Evolutionary conservation across 1,139 yeast species (phyloP).

Genomic region (Lodderomyces metapsilosis): DNA sequence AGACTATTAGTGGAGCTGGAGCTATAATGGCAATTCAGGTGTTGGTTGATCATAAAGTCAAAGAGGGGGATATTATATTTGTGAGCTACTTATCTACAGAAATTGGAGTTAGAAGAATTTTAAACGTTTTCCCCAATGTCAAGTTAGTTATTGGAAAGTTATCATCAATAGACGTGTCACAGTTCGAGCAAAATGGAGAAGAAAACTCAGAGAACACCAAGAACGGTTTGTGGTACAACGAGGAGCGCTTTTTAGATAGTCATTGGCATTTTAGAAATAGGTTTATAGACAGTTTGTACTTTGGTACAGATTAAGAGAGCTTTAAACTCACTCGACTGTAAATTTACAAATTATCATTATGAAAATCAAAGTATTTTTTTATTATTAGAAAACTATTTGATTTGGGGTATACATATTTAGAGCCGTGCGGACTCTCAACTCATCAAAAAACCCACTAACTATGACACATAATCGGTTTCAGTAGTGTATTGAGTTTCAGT

Average conservation of each 20-base stretch:
- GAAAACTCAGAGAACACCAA: conserved; percentile 25
- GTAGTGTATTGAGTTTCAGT: not conserved
- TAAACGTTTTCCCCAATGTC: conserved; percentile 70
- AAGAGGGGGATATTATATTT: conserved; percentile 59
- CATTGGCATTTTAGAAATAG: conserved; percentile 68
- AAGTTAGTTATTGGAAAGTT: conserved; percentile 69
- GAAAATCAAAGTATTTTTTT: too few relatives aligned
- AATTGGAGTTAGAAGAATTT: conserved; percentile 71
- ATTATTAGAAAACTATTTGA: not conserved
- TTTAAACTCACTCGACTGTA: too few relatives aligned
- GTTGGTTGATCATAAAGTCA: conserved; percentile 76
- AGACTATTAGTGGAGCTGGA: conserved; percentile 89
- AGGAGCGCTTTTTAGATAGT: conserved; percentile 39
- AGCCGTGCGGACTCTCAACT: not conserved
- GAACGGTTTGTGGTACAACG: conserved; percentile 35
- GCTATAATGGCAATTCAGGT: conserved; percentile 93
- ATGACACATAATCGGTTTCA: not conserved
- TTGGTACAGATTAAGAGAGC: conserved; percentile 67
- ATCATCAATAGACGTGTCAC: conserved; percentile 35
- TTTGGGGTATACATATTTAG: not conserved
- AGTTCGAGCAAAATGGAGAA: conserved; percentile 23
- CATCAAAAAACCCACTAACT: not conserved
- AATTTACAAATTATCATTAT: too few relatives aligned
- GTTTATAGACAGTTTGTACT: conserved; percentile 75
- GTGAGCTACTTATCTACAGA: conserved; percentile 79